These are phyloP conservation scores for Phytophthora fragariae DNA, from an alignment of 352 stramenopile genomes.

Conservation along the genomic window DNA sequence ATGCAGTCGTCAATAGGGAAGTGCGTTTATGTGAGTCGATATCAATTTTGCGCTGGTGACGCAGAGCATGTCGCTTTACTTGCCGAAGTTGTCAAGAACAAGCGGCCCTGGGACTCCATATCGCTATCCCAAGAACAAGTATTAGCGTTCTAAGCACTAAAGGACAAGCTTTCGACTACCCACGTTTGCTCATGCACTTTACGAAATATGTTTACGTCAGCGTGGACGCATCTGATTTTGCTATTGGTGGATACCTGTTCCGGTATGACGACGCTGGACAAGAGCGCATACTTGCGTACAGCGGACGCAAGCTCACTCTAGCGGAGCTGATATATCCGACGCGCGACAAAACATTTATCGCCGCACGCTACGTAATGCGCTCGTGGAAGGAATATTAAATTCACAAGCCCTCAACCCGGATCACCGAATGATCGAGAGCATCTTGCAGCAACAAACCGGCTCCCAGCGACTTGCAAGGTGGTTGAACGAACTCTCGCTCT, in stretches of 20 bases:
- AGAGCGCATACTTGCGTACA: conserved; percentile 17
- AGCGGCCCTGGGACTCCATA: neutral
- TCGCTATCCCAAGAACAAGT: neutral
- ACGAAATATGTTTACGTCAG: conserved; percentile 11
- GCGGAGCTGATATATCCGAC: conserved; percentile 16
- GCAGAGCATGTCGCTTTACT: conserved; percentile 10
- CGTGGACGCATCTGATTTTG: conserved; percentile 17
- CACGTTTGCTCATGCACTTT: conserved; percentile 8
- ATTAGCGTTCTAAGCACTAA: neutral
- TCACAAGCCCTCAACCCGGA: conserved; percentile 7
- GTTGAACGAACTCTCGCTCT: conserved; percentile 18
- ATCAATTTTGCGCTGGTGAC: conserved; percentile 9
- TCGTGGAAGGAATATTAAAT: conserved; percentile 18
- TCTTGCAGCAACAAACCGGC: conserved; percentile 21
- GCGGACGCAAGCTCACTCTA: conserved; percentile 13
- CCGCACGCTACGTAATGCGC: conserved; percentile 9
- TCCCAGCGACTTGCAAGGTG: neutral
- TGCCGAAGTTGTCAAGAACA: neutral
- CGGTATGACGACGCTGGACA: neutral
- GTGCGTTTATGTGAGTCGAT: conserved; percentile 10
- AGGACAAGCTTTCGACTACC: neutral
- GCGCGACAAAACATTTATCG: conserved; percentile 22
- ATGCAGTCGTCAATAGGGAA: conserved; percentile 21
- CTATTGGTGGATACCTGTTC: conserved; percentile 17
- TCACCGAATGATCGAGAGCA: conserved; percentile 12